A percentile compares a stretch with the other conserved stretches of the same genome.
phyloP scores from a whole-genome alignment of 345 rosid species.

The Hibiscus trionum region DNA sequence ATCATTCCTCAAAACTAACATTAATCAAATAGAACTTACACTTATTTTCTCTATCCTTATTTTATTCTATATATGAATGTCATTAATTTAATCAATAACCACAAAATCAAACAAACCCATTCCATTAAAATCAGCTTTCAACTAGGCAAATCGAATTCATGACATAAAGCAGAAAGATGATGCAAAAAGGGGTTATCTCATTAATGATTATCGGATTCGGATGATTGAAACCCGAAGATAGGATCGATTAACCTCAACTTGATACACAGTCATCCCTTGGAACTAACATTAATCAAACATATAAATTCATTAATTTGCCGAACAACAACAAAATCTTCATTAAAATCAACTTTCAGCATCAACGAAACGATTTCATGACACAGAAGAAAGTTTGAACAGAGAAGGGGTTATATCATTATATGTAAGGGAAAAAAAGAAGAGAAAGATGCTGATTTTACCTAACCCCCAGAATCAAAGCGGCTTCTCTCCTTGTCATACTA shows the following conservation, averaged over 20 bases:
- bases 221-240: not conserved
- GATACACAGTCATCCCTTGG: no score
- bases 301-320: not conserved
- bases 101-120: not conserved
- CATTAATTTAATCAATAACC: not conserved
- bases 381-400: not conserved
- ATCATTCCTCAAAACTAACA: not conserved
- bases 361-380: not conserved
- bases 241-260: not conserved
- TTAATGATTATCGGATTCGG: not conserved
- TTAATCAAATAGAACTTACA: not conserved
- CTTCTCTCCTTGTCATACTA: slow-evolving; percentile 68
- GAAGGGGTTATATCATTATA: not conserved
- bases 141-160: not conserved
- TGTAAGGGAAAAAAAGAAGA: not conserved
- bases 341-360: not conserved
- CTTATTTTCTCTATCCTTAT: not conserved
- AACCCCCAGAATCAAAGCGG: slow-evolving; percentile 80
- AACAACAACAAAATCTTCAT: not conserved
- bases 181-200: not conserved
- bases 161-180: not conserved
- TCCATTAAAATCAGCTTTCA: not conserved
- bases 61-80: not conserved
- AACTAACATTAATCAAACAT: not conserved
- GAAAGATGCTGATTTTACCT: slow-evolving; percentile 31